Percentiles rank a stretch among this genome's conserved stretches.
Conservation (phyloP, 2,329 filamentous ascomycete genomes). For the Colletotrichum chlorophyti region DNA sequence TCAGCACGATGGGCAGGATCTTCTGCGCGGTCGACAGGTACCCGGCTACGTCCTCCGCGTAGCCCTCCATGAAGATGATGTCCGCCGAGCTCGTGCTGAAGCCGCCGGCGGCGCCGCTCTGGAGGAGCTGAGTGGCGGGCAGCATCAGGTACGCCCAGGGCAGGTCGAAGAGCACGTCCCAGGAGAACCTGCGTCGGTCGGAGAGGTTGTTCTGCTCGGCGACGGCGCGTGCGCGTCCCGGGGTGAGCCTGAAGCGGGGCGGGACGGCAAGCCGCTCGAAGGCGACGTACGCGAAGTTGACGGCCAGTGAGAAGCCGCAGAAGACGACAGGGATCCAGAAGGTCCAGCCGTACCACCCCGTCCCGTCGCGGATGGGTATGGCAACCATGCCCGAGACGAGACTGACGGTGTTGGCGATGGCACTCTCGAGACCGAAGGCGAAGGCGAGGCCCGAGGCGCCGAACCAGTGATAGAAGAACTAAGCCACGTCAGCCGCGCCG, state of each 20-base stretch:
- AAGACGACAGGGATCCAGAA: constrained; percentile 34
- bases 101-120: constrained; percentile 31
- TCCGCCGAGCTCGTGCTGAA: constrained; percentile 32
- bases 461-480: constrained; percentile 37
- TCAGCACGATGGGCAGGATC: constrained; percentile 31
- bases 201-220: constrained; percentile 9
- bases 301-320: constrained; percentile 28
- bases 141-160: constrained; percentile 34
- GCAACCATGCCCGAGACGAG: constrained; percentile 34
- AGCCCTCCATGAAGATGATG: constrained; percentile 34
- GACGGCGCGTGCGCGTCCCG: constrained; percentile 25
- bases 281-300: constrained; percentile 33
- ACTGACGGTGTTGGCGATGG: constrained; percentile 31
- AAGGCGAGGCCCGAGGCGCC: constrained; percentile 32
- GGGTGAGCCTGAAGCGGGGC: constrained; percentile 17
- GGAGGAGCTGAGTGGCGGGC: constrained; percentile 31
- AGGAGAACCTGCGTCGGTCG: constrained; percentile 29
- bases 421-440: constrained; percentile 33
- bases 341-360: constrained; percentile 34
- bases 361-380: constrained; percentile 31
- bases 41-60: constrained; percentile 32
- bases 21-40: constrained; percentile 32
- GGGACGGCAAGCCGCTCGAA: constrained; percentile 31
- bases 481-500: neutral
- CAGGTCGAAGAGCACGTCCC: constrained; percentile 27